Conservation (phyloP, 352 stramenopile species). For the Blastocystis sp. region DNA sequence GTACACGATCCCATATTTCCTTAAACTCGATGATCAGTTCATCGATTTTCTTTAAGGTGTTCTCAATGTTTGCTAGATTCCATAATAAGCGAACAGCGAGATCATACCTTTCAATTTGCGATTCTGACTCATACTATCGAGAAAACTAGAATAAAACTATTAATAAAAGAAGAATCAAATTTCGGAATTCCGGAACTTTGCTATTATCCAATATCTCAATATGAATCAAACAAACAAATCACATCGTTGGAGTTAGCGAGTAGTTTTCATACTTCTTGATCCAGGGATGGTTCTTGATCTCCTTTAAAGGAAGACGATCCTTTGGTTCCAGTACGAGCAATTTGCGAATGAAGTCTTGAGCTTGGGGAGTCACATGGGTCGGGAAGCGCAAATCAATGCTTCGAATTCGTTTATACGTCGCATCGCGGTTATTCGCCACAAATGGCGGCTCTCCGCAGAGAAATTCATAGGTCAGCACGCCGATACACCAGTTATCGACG, state of each 20-base stretch:
- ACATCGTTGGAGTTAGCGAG: not conserved
- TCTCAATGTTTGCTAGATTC: constrained; percentile 36
- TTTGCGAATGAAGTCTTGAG: constrained; percentile 82
- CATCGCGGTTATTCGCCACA: constrained; percentile 86
- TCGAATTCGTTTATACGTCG: constrained; percentile 92
- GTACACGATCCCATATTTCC: constrained; percentile 19
- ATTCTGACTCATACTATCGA: constrained; percentile 35
- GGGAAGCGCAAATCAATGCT: constrained; percentile 91
- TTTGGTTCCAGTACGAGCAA: constrained; percentile 86
- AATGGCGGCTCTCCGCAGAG: constrained; percentile 92
- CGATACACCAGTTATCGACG: constrained; percentile 97
- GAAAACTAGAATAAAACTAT: not conserved
- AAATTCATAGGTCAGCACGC: constrained; percentile 97
- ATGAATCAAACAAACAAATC: constrained; percentile 31
- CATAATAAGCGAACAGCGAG: not conserved
- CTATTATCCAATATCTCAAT: not conserved
- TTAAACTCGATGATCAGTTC: constrained; percentile 42
- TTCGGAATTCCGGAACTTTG: not conserved
- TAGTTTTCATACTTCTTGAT: constrained; percentile 67
- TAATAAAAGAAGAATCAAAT: not conserved
- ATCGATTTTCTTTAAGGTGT: constrained; percentile 52
- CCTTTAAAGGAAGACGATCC: constrained; percentile 81
- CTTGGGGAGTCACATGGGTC: constrained; percentile 77
- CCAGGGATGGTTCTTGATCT: constrained; percentile 88
- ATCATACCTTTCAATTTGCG: constrained; percentile 50